phyloP scores from a whole-genome alignment of 352 stramenopile species.

The Lagenidium sp. region DNA sequence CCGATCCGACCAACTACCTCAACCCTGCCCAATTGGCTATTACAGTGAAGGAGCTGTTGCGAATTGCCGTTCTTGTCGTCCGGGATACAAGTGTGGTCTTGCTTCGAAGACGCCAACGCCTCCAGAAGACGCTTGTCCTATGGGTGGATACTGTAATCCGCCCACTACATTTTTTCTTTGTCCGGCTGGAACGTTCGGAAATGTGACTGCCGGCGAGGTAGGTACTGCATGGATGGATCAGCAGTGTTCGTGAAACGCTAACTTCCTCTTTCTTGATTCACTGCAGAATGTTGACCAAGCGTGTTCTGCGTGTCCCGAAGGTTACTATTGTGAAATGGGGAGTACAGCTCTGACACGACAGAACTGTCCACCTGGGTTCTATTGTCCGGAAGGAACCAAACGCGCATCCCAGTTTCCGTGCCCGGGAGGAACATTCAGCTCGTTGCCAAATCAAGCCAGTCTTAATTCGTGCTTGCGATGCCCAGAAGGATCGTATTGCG shows the following conservation, averaged over 20 bases:
- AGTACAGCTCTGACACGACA: conserved; percentile 53
- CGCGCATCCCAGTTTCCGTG: conserved; percentile 69
- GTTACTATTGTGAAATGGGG: conserved; percentile 75
- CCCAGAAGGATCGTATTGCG: conserved; percentile 56
- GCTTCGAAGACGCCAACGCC: conserved; percentile 78
- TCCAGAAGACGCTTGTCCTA: conserved; percentile 72
- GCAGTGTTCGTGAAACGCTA: too few relatives aligned
- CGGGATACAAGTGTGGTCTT: conserved; percentile 73
- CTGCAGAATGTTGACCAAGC: conserved; percentile 68
- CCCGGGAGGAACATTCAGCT: conserved; percentile 79
- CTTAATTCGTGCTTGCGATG: conserved; percentile 47
- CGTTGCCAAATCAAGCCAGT: conserved; percentile 31
- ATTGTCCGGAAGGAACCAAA: conserved; percentile 64
- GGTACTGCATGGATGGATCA: too few relatives aligned
- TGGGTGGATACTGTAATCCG: conserved; percentile 86
- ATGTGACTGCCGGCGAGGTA: conserved; percentile 70
- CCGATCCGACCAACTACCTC: conserved; percentile 51
- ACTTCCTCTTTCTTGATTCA: conserved; percentile 1
- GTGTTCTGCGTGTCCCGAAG: conserved; percentile 61
- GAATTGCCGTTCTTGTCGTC: conserved; percentile 54
- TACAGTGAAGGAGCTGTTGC: conserved; percentile 71
- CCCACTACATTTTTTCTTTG: conserved; percentile 79
- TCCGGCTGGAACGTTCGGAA: conserved; percentile 81
- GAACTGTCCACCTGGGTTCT: conserved; percentile 51
- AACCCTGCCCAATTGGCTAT: conserved; percentile 80